Percentiles rank a stretch among this genome's conserved stretches.
Conservation (phyloP, 225 moss, liverwort and hornwort species). For the Polytrichum formosum region DNA sequence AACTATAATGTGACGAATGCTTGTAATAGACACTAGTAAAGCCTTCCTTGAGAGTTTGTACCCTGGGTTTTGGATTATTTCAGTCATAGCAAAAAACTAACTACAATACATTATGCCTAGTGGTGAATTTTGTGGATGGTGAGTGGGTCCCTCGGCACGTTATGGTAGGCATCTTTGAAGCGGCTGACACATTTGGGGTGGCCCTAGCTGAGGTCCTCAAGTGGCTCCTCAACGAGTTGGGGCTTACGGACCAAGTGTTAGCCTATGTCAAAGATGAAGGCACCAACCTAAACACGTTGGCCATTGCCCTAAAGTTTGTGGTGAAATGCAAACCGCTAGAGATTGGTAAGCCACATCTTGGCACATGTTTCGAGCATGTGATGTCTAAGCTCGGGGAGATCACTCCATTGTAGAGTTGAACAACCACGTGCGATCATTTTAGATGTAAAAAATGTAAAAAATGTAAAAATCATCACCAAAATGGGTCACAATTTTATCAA, state of each 20-base stretch:
- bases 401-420: too few species aligned
- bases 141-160: slow-evolving; percentile 43
- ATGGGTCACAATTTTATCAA: too few species aligned
- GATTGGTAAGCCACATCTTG: slow-evolving; percentile 29
- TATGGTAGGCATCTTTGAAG: slow-evolving; percentile 36
- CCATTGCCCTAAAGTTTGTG: slow-evolving; percentile 32
- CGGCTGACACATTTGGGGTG: slow-evolving; percentile 15
- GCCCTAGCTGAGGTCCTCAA: slow-evolving; percentile 25
- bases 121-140: slow-evolving; percentile 40
- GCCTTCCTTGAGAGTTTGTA: too few species aligned
- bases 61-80: too few species aligned
- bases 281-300: slow-evolving; percentile 25
- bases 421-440: too few species aligned
- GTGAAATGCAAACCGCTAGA: slow-evolving; percentile 44
- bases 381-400: too few species aligned
- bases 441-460: too few species aligned
- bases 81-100: too few species aligned
- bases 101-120: too few species aligned
- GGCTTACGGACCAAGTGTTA: slow-evolving; percentile 28
- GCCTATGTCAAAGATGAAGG: slow-evolving; percentile 40
- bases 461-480: too few species aligned
- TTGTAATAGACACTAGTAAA: too few species aligned
- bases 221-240: slow-evolving; percentile 37
- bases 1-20: too few species aligned
- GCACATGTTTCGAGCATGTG: slow-evolving; percentile 40